Base-by-base conservation (phyloP, 306 rosid genomes). In the Vigna reflexopilosa region DNA sequence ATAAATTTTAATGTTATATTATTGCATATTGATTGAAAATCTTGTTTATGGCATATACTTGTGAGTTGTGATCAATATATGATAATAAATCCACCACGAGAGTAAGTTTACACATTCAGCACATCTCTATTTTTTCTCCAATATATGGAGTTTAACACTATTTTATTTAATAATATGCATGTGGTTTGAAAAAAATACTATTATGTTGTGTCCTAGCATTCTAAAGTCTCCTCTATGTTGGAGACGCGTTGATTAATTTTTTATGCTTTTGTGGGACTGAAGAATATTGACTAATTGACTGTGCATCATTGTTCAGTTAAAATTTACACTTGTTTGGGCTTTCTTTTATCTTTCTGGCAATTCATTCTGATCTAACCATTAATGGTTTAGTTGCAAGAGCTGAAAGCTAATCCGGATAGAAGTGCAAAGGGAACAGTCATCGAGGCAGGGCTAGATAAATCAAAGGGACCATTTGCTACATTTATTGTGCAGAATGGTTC, bases 371-470 rank as follows among this genome's bases (percentile, higher is more conserved):
- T 74, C 56, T 72, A 59, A 62, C 80, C 65, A 59, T 88, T 56
- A 56, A 47, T 86, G 48, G 70, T 85, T 77, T 78, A 95, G 99
- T 85, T 95, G 91, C 99, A 93, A 95, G 99, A 95, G 81, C 86
- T 95, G 87, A 95, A 93, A 89, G 99, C 97, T 51, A 95, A 95
- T 88, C 99, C 98, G 38, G 87, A 89, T 83, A 89, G 98, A 88
- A 91, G 77, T 77, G 97, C 97, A 6, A 91, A 83, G 89, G 99
- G 99, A 77, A 93, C 96, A 26, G 91, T 88, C 81, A 90, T 95
- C 73, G 99, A 95, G 86, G 98, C 99, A 1, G 98, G 98, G 56
- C 90, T 95, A 62, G 89, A 95, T 90, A 95, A 93, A 86, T 81
- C 98, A 12, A 95, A 90, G 82, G 99, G 99, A 77, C 96, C 99